Base-by-base conservation (phyloP, 176 grass and related monocot species). In the Oryza nivara region DNA sequence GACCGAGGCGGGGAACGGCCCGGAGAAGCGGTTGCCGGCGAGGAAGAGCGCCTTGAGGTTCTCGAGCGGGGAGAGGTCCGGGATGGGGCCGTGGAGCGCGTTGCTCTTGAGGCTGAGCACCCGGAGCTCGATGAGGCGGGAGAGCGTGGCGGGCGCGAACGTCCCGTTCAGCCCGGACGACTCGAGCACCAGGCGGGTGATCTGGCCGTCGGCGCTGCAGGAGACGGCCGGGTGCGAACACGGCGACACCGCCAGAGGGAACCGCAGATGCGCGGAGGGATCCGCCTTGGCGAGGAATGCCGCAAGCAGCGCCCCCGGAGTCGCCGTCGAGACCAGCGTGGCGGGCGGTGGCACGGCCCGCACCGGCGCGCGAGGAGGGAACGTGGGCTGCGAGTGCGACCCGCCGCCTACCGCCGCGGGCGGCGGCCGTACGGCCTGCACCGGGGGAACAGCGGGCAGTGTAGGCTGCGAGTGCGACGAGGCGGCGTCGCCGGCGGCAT, bases 41-140 rank as follows among this genome's bases (percentile, higher is more conserved):
- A 99, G 97, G 82, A 69, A 99, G 23, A 99, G 91, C 20, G 93
- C 91, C 70, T 96, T 96, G 71, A 99, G 93, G 78, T 99, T 89
- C 71, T 54, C 67, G 71, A 99, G 91, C 40, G 71, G 48, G 86
- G 97, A 99, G 56, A 99, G 81, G 78, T 96, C 90, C 0, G 93
- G 97, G 70, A 99, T 20, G 22, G 88, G 65, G 0, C 97, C 97
- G 63, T 91, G 84, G 22, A 99, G 89, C 44, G 78, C 85, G 60
- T 99, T 99, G 77, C 65, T 58, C 73, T 99, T 96, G 84, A 99
- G 97, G 81, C 97, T 99, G 76, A 99, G 93, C 8, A 99, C 81
- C 44, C 97, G 89, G 68, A 99, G 88, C 47, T 88, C 83, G 73
- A 73, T 68, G 34, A 99, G 89, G 20, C 22, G 34, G 10, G 81